Conservation (phyloP, 208 protist genomes). For the Herpetomonas tarakana region DNA sequence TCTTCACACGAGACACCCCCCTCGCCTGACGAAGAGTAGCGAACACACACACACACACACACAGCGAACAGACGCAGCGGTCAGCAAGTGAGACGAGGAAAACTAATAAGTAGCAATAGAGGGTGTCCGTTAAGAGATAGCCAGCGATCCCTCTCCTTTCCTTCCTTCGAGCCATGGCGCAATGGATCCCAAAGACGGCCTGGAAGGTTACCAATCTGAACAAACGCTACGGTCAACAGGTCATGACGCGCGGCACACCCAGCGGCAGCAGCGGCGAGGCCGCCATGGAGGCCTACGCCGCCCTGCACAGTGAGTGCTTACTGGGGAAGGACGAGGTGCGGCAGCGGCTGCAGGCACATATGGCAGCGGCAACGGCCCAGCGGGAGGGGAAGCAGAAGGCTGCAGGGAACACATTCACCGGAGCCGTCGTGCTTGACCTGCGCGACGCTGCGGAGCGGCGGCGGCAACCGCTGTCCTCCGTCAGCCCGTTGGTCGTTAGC, state of each 20-base stretch:
- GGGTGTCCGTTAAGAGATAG: no score
- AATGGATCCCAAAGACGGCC: conserved; percentile 87
- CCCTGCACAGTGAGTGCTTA: conserved; percentile 2
- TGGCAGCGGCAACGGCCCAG: background rate
- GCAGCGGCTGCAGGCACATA: background rate
- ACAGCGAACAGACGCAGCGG: no score
- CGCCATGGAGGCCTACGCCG: conserved; percentile 33
- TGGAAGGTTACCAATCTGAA: conserved; percentile 87
- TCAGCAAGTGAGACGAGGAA: no score
- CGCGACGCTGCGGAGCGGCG: conserved; percentile 39
- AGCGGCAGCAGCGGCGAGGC: conserved; percentile 19
- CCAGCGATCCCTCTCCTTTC: no score
- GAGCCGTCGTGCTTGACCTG: conserved; percentile 65
- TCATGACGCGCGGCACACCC: conserved; percentile 37
- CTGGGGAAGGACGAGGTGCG: conserved; percentile 4
- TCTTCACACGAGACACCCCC: background rate
- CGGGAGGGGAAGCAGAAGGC: background rate
- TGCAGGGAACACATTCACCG: conserved; percentile 9
- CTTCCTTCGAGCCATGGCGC: no score
- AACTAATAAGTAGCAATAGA: no score
- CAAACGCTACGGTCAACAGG: conserved; percentile 75
- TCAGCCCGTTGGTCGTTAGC: conserved; percentile 23
- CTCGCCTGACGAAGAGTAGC: background rate
- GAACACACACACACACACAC: background rate
- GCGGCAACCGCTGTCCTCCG: conserved; percentile 12